Conservation (phyloP, 225 moss, liverwort and hornwort species). For the Polytrichum commune region DNA sequence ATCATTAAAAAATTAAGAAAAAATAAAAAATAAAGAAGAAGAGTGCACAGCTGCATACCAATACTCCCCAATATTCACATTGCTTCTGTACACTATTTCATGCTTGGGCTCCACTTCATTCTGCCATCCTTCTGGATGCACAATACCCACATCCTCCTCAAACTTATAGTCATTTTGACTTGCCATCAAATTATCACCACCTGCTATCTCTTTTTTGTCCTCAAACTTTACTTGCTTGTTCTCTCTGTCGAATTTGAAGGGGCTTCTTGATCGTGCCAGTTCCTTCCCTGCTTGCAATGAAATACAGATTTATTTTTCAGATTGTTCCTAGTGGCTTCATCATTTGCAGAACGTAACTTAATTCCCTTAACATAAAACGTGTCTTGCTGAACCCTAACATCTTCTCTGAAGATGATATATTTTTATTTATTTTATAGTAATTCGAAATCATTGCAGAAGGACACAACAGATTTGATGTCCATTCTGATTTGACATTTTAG, state of each 20-base stretch:
- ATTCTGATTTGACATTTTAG: background rate
- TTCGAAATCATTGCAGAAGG: too few relatives aligned
- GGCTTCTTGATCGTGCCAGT: slow-evolving; percentile 1
- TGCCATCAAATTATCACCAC: background rate
- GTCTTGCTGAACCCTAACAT: too few relatives aligned
- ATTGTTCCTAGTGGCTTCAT: too few relatives aligned
- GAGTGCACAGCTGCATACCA: background rate
- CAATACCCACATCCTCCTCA: background rate
- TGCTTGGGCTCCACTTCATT: slow-evolving; percentile 8
- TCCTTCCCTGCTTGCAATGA: background rate
- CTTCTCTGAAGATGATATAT: too few relatives aligned
- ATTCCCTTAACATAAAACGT: too few relatives aligned
- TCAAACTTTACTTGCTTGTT: slow-evolving; percentile 4
- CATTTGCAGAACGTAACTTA: too few relatives aligned
- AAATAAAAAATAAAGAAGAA: too few relatives aligned
- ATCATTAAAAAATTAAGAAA: too few relatives aligned
- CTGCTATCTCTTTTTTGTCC: background rate
- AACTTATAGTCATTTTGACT: background rate
- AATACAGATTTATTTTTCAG: too few relatives aligned
- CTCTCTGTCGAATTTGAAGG: slow-evolving; percentile 5
- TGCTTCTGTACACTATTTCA: slow-evolving; percentile 11
- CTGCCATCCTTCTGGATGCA: slow-evolving; percentile 4
- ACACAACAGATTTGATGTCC: too few relatives aligned
- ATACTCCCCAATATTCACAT: background rate
- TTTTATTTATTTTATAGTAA: too few relatives aligned